These are phyloP conservation scores for Tuber borchii DNA, from an alignment of 495 filamentous ascomycete species.

Conservation along the genomic window DNA sequence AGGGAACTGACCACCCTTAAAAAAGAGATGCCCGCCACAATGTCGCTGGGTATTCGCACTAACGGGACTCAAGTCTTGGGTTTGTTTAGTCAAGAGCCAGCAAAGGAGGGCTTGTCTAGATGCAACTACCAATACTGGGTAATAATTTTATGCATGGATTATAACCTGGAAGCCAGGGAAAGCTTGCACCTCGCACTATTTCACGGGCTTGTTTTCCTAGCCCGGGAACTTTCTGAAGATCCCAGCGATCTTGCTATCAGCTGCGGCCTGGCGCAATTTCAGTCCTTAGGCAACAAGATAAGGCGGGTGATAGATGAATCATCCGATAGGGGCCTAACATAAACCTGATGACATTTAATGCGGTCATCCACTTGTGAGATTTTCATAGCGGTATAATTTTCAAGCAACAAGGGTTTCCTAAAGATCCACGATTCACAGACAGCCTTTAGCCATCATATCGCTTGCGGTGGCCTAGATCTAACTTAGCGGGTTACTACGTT, in stretches of 20 bases:
- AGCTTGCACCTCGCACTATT: not conserved
- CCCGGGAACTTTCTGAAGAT: not conserved
- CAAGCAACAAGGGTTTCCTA: not conserved
- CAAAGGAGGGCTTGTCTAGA: not conserved
- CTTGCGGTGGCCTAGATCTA: not conserved
- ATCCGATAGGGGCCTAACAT: not conserved
- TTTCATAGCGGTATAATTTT: too few relatives aligned
- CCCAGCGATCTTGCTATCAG: not conserved
- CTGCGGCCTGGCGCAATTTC: not conserved
- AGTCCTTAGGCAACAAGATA: not conserved
- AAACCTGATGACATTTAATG: not conserved
- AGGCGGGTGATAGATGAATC: not conserved
- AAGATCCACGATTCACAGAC: not conserved
- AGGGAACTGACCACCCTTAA: not conserved
- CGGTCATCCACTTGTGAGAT: too few relatives aligned
- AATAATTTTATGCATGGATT: not conserved
- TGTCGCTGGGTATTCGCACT: not conserved
- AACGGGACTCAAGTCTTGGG: not conserved
- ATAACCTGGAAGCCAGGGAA: not conserved
- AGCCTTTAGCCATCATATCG: not conserved
- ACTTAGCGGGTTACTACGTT: not conserved
- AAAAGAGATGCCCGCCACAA: not conserved
- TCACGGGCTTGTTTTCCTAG: not conserved
- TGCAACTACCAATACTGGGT: not conserved
- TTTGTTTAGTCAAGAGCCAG: not conserved